Conservation (phyloP, 345 rosid genomes). For the Firmiana major region DNA sequence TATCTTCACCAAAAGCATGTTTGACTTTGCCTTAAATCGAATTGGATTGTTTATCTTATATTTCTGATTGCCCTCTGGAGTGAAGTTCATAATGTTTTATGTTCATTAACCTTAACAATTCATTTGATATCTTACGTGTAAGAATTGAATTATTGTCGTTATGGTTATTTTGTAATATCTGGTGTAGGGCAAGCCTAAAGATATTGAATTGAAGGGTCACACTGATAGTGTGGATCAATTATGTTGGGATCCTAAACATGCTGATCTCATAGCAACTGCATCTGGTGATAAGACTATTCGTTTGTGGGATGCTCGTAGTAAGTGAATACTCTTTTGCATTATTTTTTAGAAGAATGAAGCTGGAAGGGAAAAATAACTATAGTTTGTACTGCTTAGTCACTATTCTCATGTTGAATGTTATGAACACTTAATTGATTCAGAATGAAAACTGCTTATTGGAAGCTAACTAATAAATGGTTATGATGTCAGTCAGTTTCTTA, state of each 20-base stretch:
- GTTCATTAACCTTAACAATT: too few relatives aligned
- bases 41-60: too few relatives aligned
- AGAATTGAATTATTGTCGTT: not conserved
- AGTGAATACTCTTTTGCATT: slow-evolving; percentile 29
- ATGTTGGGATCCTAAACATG: too few relatives aligned
- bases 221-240: too few relatives aligned
- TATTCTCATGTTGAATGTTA: not conserved
- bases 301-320: slow-evolving; percentile 99
- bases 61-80: too few relatives aligned
- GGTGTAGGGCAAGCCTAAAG: slow-evolving; percentile 77
- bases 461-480: not conserved
- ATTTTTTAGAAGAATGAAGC: not conserved
- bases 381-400: not conserved
- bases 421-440: not conserved
- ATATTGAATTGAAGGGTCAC: too few relatives aligned
- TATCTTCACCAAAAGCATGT: too few relatives aligned
- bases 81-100: not conserved
- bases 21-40: too few relatives aligned
- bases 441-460: not conserved
- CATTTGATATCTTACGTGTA: too few relatives aligned
- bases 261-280: too few relatives aligned
- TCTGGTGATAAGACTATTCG: too few relatives aligned
- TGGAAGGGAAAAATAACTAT: not conserved
- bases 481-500: not conserved
- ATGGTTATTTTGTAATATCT: not conserved